Base-by-base conservation (phyloP, 2,329 filamentous ascomycete species). In the Diaporthe nobilis region DNA sequence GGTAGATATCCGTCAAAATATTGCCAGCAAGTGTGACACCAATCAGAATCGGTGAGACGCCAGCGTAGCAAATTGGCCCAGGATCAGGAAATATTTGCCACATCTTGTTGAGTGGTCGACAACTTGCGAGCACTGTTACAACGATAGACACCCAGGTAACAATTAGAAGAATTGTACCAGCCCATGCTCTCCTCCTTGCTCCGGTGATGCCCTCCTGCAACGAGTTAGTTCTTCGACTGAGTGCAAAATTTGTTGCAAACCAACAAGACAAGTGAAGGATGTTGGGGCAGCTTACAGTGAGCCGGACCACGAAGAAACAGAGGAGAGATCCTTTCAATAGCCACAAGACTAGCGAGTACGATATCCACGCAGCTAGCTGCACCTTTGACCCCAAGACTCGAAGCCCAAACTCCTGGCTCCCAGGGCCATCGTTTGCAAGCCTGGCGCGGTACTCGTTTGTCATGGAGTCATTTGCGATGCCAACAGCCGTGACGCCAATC, bases 31-130 rank as follows among this genome's bases (percentile, higher is more conserved):
- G 70, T 12, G 70, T 75, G 2, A 77, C 70, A 0, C 57, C 57
- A 20, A 77, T 72, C 9, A 77, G 8, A 4, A 72, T 4, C 31
- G 73, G 73, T 9, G 75, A 75, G 2, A 77, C 68, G 3, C 44
- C 72, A 10, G 73, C 39, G 25, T 77, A 71, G 37, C 75, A 77
- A 28, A 65, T 79, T 89, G 88, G 86, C 15, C 90, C 89, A 0
- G 90, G 90, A 42, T 92, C 81, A 0, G 90, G 90, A 71, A 87
- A 83, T 67, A 92, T 90, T 80, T 92, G 89, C 90, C 90, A 92
- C 79, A 90, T 89, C 53, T 85, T 86, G 37, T 83, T 77, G 72
- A 92, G 86, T 0, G 90, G 90, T 34, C 84, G 84, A 77, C 90
- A 92, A 10, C 86, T 86, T 4, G 89, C 82, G 20, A 90, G 84